These are phyloP conservation scores for Diaporthe citrichinensis DNA, from an alignment of 2,329 filamentous ascomycete species.

Conservation along the genomic window DNA sequence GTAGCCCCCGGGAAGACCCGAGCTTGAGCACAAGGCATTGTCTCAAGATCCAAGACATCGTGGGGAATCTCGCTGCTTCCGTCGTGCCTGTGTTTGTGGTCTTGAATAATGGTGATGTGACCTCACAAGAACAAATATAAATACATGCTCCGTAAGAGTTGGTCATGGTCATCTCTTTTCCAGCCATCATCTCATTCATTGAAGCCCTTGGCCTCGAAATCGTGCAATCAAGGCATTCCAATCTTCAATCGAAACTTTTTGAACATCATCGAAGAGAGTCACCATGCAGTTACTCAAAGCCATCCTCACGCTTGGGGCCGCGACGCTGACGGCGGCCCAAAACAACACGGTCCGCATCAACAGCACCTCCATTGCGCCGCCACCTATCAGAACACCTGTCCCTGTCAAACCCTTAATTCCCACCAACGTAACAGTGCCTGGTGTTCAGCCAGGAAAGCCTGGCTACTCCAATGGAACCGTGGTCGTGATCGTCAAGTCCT, in stretches of 20 bases:
- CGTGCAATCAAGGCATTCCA: neutral
- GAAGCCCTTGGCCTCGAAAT: neutral
- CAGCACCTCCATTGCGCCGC: neutral
- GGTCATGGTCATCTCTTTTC: neutral
- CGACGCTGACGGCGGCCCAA: neutral
- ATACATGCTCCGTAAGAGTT: neutral
- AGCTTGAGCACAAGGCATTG: neutral
- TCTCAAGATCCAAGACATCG: neutral
- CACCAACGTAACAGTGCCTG: neutral
- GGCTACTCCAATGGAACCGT: neutral
- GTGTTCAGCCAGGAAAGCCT: neutral
- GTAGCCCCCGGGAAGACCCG: slow-evolving; percentile 4
- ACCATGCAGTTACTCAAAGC: slow-evolving; percentile 4
- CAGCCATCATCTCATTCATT: neutral
- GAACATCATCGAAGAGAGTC: neutral
- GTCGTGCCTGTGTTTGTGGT: neutral
- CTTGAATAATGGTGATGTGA: neutral
- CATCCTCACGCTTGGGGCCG: neutral
- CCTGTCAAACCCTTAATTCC: neutral
- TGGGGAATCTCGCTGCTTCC: slow-evolving; percentile 8
- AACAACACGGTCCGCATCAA: neutral
- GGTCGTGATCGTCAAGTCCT: neutral
- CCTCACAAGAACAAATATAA: neutral
- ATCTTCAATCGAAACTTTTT: neutral
- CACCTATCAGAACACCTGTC: neutral